Conservation (phyloP, 352 stramenopile genomes). For the Phytopythium mirpurense region DNA sequence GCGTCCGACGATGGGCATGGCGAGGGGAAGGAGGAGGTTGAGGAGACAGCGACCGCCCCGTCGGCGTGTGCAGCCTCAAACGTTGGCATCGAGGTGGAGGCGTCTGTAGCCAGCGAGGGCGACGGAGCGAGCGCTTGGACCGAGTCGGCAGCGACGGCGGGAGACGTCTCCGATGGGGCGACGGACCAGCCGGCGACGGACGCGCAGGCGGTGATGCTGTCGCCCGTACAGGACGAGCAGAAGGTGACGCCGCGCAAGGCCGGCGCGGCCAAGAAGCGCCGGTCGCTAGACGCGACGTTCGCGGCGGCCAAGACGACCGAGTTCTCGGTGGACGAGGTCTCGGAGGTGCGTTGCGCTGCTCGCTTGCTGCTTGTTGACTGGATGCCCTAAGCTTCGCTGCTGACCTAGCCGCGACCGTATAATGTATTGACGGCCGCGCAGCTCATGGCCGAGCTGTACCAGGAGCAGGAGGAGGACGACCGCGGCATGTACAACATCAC, state of each 20-base stretch:
- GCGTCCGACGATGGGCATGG: too few relatives aligned
- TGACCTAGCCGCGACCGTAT: too few relatives aligned
- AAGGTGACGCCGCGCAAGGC: constrained; percentile 41
- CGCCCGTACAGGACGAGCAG: constrained; percentile 46
- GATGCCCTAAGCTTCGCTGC: too few relatives aligned
- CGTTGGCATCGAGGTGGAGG: neutral
- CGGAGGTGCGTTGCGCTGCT: constrained; percentile 15
- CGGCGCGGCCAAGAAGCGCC: constrained; percentile 25
- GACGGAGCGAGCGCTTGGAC: neutral
- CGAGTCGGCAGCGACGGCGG: too few relatives aligned
- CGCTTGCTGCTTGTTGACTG: too few relatives aligned
- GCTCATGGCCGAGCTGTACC: constrained; percentile 53
- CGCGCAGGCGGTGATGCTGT: constrained; percentile 19
- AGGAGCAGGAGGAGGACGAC: constrained; percentile 75
- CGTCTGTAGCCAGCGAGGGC: neutral
- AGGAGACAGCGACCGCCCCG: too few relatives aligned
- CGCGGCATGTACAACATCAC: constrained; percentile 74
- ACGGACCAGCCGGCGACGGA: neutral
- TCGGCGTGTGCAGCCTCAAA: too few relatives aligned
- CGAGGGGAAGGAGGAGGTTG: too few relatives aligned
- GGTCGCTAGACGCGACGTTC: constrained; percentile 41
- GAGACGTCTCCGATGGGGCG: neutral
- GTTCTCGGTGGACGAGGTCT: constrained; percentile 28
- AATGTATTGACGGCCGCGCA: too few relatives aligned
- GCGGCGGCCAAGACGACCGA: constrained; percentile 15